A percentile compares a stretch with the other conserved stretches of the same genome.
Evolutionary conservation across 768 basidiomycete species (phyloP).

Genomic region (Solioccasus polychromus): DNA sequence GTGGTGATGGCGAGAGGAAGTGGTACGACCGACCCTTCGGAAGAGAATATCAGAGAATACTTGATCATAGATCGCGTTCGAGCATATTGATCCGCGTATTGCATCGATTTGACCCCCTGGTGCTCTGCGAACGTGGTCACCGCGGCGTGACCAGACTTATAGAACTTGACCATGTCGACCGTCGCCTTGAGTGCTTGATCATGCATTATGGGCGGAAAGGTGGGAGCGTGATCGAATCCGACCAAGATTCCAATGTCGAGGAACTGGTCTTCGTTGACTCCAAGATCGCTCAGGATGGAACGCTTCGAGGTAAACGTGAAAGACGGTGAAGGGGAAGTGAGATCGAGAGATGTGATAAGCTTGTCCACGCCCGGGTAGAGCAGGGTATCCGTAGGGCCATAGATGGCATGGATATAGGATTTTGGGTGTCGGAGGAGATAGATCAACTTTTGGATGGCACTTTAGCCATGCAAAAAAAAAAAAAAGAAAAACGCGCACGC

Average conservation of each 20-base stretch:
- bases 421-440: slow-evolving; percentile 93
- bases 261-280: slow-evolving; percentile 84
- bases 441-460: slow-evolving; percentile 60
- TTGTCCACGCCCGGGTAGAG: slow-evolving; percentile 87
- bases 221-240: slow-evolving; percentile 78
- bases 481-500: not conserved
- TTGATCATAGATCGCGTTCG: slow-evolving; percentile 90
- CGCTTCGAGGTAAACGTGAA: slow-evolving; percentile 88
- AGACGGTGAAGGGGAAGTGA: slow-evolving; percentile 59
- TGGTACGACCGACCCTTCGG: slow-evolving; percentile 79
- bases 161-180: slow-evolving; percentile 90
- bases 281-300: slow-evolving; percentile 60
- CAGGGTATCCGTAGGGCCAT: slow-evolving; percentile 85
- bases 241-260: slow-evolving; percentile 91
- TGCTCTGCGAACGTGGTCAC: slow-evolving; percentile 77
- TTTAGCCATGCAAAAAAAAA: too few species aligned
- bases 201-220: slow-evolving; percentile 80
- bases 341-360: slow-evolving; percentile 86
- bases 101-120: slow-evolving; percentile 73
- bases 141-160: slow-evolving; percentile 84
- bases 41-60: slow-evolving; percentile 85
- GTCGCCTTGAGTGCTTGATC: slow-evolving; percentile 81
- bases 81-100: slow-evolving; percentile 84
- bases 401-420: slow-evolving; percentile 92
- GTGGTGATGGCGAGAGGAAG: slow-evolving; percentile 67